phyloP scores from a whole-genome alignment of 2,329 filamentous ascomycete species.

The Ramularia collo-cygni region DNA sequence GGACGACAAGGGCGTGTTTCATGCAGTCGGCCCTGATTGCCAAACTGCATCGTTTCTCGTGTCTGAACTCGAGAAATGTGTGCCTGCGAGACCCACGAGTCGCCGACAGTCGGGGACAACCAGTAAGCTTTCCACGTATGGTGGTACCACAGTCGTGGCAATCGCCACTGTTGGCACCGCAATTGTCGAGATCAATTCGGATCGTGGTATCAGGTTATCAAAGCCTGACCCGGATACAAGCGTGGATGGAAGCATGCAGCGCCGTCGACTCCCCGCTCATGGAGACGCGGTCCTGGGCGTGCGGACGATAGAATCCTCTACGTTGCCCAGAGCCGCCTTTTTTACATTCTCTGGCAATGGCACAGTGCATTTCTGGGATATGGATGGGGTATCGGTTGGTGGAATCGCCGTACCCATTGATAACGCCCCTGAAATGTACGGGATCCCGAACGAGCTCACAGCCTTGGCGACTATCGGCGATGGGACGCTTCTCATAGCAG shows the following conservation, averaged over 20 bases:
- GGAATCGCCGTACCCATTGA: constrained; percentile 65
- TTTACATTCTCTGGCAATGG: constrained; percentile 85
- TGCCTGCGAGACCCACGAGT: constrained; percentile 21
- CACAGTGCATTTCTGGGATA: constrained; percentile 73
- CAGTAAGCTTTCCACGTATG: constrained; percentile 7
- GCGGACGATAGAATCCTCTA: constrained; percentile 54
- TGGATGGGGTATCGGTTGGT: constrained; percentile 61
- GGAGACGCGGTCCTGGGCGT: constrained; percentile 62
- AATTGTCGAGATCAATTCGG: constrained; percentile 22
- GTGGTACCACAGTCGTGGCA: constrained; percentile 28
- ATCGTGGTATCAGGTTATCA: constrained; percentile 18
- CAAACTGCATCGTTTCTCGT: constrained; percentile 43
- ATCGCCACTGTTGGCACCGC: constrained; percentile 33
- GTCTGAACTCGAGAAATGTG: constrained; percentile 26
- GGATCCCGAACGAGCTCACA: constrained; percentile 50
- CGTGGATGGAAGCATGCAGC: constrained; percentile 1
- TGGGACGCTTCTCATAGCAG: constrained; percentile 65
- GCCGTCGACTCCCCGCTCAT: constrained; percentile 48
- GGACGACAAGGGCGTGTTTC: constrained; percentile 50
- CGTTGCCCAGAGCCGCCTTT: constrained; percentile 62
- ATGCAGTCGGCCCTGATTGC: constrained; percentile 63
- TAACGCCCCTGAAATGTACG: constrained; percentile 44
- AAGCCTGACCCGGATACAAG: constrained; percentile 2
- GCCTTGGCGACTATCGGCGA: constrained; percentile 53
- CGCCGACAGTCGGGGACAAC: constrained; percentile 16